Percentiles rank a stretch among this genome's conserved stretches.
These are phyloP conservation scores for Chaetomium globosum DNA, from an alignment of 2,329 filamentous ascomycete species.

Conservation along the genomic window DNA sequence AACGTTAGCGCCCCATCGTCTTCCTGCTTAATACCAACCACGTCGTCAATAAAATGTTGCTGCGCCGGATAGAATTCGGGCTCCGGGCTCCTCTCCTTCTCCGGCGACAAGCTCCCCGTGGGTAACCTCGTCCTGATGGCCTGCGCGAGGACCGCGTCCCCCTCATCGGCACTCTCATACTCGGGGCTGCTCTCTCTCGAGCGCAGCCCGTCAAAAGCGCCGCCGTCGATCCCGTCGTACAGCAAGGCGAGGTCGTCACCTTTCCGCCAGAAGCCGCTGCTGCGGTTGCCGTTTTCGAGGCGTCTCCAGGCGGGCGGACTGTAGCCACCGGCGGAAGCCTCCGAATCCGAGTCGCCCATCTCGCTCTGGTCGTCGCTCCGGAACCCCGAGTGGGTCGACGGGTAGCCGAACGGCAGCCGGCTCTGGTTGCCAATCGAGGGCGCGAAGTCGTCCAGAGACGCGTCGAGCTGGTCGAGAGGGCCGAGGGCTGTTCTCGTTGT, in stretches of 20 bases:
- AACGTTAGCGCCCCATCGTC: slow-evolving; percentile 41
- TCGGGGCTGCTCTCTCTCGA: slow-evolving; percentile 42
- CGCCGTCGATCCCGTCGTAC: slow-evolving; percentile 38
- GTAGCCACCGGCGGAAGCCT: slow-evolving; percentile 57
- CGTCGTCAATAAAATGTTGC: slow-evolving; percentile 30
- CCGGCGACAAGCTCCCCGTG: slow-evolving; percentile 58
- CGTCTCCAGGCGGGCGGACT: slow-evolving; percentile 64
- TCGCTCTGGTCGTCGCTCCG: slow-evolving; percentile 45
- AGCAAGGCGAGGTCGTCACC: slow-evolving; percentile 56
- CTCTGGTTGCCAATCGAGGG: slow-evolving; percentile 45
- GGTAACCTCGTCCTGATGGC: slow-evolving; percentile 60
- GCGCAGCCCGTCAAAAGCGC: slow-evolving; percentile 31
- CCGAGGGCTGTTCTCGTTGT: slow-evolving; percentile 34
- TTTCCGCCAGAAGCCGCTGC: slow-evolving; percentile 63
- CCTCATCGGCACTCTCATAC: slow-evolving; percentile 43
- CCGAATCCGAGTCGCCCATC: slow-evolving; percentile 41
- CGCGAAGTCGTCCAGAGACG: slow-evolving; percentile 59
- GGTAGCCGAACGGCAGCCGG: slow-evolving; percentile 45
- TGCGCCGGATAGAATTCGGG: slow-evolving; percentile 39
- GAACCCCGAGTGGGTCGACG: slow-evolving; percentile 49
- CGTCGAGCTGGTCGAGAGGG: slow-evolving; percentile 46
- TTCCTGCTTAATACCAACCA: slow-evolving; percentile 41
- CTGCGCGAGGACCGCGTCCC: slow-evolving; percentile 50
- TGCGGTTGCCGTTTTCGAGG: slow-evolving; percentile 61
- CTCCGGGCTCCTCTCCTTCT: slow-evolving; percentile 56